These are phyloP conservation scores for Acanthamoeba castellanii DNA, from an alignment of 208 protist genomes.

Conservation along the genomic window DNA sequence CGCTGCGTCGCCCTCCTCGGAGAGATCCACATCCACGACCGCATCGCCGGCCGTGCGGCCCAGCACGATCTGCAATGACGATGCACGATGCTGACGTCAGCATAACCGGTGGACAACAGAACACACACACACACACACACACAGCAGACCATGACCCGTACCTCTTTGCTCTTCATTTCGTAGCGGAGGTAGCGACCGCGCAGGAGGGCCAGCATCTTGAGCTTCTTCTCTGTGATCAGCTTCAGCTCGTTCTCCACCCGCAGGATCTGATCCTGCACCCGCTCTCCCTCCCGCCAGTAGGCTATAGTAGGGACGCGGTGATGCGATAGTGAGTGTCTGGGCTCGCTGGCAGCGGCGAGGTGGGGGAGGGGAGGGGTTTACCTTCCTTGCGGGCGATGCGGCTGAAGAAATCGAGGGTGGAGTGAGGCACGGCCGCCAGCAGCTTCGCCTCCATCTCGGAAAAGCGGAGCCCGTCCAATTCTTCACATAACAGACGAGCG, in stretches of 20 bases:
- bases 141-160: background rate
- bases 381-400: conserved; percentile 29
- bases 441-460: background rate
- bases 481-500: background rate
- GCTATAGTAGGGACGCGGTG: background rate
- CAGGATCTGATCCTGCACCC: background rate
- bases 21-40: conserved; percentile 53
- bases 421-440: background rate
- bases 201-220: conserved; percentile 52
- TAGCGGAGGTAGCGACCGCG: conserved; percentile 35
- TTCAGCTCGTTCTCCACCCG: conserved; percentile 22
- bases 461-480: background rate
- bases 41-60: conserved; percentile 9
- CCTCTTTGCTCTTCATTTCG: conserved; percentile 74
- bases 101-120: background rate
- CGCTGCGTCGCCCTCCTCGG: conserved; percentile 39
- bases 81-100: background rate
- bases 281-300: background rate
- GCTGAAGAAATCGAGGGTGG: background rate
- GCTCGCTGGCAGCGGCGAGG: background rate
- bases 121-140: background rate
- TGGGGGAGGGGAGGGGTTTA: background rate
- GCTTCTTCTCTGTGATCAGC: background rate
- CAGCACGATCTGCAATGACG: conserved; percentile 1
- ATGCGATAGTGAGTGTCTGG: background rate